A percentile compares a stretch with the other conserved stretches of the same genome.
Conservation (phyloP, 306 rosid genomes). For the Castanopsis chinensis region DNA sequence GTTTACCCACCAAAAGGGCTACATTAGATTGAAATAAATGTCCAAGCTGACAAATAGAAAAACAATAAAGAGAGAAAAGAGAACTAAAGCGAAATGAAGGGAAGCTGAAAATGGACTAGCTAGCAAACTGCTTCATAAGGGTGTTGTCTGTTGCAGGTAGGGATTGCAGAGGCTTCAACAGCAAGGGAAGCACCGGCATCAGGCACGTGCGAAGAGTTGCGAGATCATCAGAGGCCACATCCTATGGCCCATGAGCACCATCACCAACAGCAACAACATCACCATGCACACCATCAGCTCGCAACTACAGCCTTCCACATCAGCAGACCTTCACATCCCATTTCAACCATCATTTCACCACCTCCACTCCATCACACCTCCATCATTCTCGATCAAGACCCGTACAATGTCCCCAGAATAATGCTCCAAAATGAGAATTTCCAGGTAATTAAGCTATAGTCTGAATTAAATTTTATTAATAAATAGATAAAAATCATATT, state of each 20-base stretch:
- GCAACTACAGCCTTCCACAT: constrained; percentile 61
- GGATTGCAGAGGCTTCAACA: constrained; percentile 69
- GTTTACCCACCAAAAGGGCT: constrained; percentile 22
- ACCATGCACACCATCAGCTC: constrained; percentile 46
- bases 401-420: constrained; percentile 61
- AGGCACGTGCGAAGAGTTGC: constrained; percentile 52
- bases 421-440: constrained; percentile 77
- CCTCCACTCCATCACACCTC: constrained; percentile 78
- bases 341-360: constrained; percentile 72
- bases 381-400: constrained; percentile 69
- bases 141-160: constrained; percentile 56
- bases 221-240: constrained; percentile 40
- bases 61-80: neutral
- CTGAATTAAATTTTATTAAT: too few relatives aligned
- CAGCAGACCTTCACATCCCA: constrained; percentile 63
- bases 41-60: neutral
- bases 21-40: constrained; percentile 4
- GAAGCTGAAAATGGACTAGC: constrained; percentile 27
- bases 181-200: constrained; percentile 51
- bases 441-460: constrained; percentile 47
- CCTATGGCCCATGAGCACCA: constrained; percentile 41
- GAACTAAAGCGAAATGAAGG: neutral
- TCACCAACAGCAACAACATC: constrained; percentile 35
- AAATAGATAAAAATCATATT: too few relatives aligned
- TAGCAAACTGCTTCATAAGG: constrained; percentile 14